phyloP scores from a whole-genome alignment of 148 eudicot species.

The Persicaria tinctoria region DNA sequence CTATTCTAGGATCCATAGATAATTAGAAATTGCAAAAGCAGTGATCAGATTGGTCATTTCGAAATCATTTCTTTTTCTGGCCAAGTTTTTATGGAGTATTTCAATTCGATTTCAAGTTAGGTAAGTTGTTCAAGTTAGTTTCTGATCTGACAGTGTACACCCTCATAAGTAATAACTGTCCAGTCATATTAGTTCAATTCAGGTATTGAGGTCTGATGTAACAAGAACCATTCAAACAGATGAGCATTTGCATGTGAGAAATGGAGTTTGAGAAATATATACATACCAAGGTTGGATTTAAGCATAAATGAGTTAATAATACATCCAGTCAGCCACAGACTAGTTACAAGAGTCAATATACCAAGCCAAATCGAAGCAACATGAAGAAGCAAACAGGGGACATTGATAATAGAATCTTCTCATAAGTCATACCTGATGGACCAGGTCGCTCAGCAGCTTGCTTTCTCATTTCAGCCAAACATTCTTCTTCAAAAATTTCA shows the following conservation, averaged over 20 bases:
- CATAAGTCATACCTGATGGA: conserved; percentile 27
- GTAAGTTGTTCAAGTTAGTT: not conserved
- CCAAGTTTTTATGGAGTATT: not conserved
- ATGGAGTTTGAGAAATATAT: not conserved
- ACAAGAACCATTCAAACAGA: too few relatives aligned
- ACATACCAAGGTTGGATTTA: not conserved
- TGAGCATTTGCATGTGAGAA: not conserved
- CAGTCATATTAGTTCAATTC: not conserved
- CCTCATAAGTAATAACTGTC: not conserved
- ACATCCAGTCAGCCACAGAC: not conserved
- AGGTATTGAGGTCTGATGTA: not conserved
- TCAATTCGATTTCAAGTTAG: not conserved
- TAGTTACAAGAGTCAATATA: not conserved
- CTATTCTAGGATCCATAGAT: not conserved
- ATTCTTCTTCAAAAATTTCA: conserved; percentile 93
- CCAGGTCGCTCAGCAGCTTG: conserved; percentile 36
- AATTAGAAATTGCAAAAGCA: not conserved
- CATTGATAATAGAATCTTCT: not conserved
- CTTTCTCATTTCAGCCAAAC: conserved; percentile 30
- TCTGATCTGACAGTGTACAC: not conserved
- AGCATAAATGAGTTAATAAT: not conserved
- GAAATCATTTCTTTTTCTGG: not conserved
- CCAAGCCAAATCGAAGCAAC: not conserved
- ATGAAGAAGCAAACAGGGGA: not conserved
- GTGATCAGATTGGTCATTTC: not conserved